Evolutionary conservation across 2,329 filamentous ascomycete genomes (phyloP), one percentile per base, ranked within the genome.

Genomic region (Thelonectria rubi): DNA sequence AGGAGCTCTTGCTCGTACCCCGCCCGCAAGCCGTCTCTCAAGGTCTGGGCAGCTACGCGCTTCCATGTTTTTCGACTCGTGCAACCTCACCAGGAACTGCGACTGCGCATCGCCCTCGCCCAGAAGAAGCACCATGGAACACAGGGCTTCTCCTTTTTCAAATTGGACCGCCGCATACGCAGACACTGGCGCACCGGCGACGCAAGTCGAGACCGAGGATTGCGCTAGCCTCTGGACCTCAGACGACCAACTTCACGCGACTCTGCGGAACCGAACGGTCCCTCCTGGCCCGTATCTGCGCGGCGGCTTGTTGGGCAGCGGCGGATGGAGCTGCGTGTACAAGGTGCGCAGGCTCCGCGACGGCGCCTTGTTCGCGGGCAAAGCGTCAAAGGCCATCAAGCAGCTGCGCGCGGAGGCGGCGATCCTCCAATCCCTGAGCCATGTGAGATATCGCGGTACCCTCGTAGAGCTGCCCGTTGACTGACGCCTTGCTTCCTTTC

Each of bases 281-380:
- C 58, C 65, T 8, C 37, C 51, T 1, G 64, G 65, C 1, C 67
- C 63, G 5, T 76, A 76, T 32, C n/a, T 57, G 0, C 63, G 68
- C 3, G 75, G 74, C 14, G 46, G 20, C 3, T 42, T 63, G 2
- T 45, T 77, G 0, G 75, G 75, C 3, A 57, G 47, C 12, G 74
- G 75, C 14, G 74, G 72, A 11, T 72, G 65, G 60, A 69, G 69
- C 12, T 55, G 39, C 1, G 75, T 76, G 10, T 71, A 70, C 56
- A 77, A 76, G 50, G 68, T 74, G 14, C 60, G 60, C 6, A 62
- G 73, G 7, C 43, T 63, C 10, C 45, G 47, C 5, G 73, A 74
- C 26, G 66, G 72, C 6, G 40, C 24, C 17, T 51, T 76, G 1
- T 67, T 73, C 46, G 75, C 75, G 1, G 75, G 72, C 0, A 77